Evolutionary conservation across 2,329 filamentous ascomycete species (phyloP).

Genomic region (Colletotrichum viniferum): DNA sequence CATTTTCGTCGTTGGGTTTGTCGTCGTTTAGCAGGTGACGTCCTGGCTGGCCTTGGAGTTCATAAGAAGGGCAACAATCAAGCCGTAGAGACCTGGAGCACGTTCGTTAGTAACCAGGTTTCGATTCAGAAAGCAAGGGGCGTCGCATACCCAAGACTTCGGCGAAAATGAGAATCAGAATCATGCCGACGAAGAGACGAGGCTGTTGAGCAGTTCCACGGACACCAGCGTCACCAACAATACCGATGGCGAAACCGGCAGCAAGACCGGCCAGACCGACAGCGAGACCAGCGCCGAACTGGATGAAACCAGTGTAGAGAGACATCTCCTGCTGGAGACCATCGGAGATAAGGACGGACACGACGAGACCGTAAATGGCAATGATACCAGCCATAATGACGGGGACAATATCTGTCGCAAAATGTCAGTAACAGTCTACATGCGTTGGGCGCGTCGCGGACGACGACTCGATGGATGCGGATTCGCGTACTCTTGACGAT

Average conservation of each 20-base stretch:
- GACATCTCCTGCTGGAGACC: constrained; percentile 73
- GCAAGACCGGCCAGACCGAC: constrained; percentile 85
- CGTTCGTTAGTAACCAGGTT: constrained; percentile 26
- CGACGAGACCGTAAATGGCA: constrained; percentile 95
- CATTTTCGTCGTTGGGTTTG: constrained; percentile 22
- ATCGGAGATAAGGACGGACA: constrained; percentile 86
- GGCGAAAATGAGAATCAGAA: constrained; percentile 98
- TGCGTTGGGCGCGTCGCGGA: neutral
- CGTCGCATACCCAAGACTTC: constrained; percentile 86
- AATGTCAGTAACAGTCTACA: constrained; percentile 20
- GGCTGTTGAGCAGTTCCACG: constrained; percentile 85
- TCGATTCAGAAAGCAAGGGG: neutral
- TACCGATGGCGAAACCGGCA: constrained; percentile 86
- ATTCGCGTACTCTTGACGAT: constrained; percentile 93
- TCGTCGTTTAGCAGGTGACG: constrained; percentile 59
- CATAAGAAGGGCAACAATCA: constrained; percentile 99
- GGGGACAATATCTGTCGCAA: constrained; percentile 86
- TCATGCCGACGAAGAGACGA: constrained; percentile 94
- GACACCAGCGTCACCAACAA: constrained; percentile 88
- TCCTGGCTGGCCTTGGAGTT: constrained; percentile 86
- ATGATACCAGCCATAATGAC: constrained; percentile 99
- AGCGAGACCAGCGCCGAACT: constrained; percentile 81
- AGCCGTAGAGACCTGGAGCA: constrained; percentile 86
- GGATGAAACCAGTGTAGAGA: constrained; percentile 84
- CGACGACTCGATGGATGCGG: neutral